phyloP scores from a whole-genome alignment of 1,284 basidiomycete species.

The Cerioporus squamosus region DNA sequence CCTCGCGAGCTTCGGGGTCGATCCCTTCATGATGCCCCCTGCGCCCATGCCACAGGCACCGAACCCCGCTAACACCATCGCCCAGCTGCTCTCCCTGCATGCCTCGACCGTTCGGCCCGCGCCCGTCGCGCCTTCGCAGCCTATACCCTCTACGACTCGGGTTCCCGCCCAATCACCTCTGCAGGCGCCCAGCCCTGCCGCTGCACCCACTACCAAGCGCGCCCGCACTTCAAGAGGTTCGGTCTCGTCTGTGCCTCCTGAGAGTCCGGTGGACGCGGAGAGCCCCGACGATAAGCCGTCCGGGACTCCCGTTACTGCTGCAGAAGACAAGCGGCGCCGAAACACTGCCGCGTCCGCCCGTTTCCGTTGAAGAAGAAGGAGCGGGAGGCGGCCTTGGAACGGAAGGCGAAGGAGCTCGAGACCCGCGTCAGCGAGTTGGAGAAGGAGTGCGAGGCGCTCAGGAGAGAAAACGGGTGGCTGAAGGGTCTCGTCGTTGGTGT shows the following conservation, averaged over 20 bases:
- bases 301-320: constrained; percentile 44
- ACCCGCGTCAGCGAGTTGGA: constrained; percentile 82
- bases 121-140: constrained; percentile 2
- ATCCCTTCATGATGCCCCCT: constrained; percentile 50
- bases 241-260: constrained; percentile 28
- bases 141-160: constrained; percentile 22
- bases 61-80: constrained; percentile 55
- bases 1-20: constrained; percentile 65
- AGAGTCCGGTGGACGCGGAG: constrained; percentile 29
- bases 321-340: constrained; percentile 91
- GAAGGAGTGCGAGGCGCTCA: constrained; percentile 88
- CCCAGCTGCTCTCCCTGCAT: constrained; percentile 67
- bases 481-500: constrained; percentile 92
- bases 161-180: constrained; percentile 10
- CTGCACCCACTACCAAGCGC: constrained; percentile 50
- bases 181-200: constrained; percentile 30
- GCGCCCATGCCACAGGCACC: constrained; percentile 35
- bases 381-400: constrained; percentile 91
- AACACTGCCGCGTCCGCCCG: constrained; percentile 98
- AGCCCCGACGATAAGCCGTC: constrained; percentile 38
- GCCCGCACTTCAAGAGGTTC: constrained; percentile 59
- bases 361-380: constrained; percentile 99
- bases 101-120: constrained; percentile 36
- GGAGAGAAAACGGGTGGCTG: constrained; percentile 94
- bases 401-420: constrained; percentile 90